Evolutionary conservation across 495 filamentous ascomycete species (phyloP).

Genomic region (Talaromyces wortmannii): DNA sequence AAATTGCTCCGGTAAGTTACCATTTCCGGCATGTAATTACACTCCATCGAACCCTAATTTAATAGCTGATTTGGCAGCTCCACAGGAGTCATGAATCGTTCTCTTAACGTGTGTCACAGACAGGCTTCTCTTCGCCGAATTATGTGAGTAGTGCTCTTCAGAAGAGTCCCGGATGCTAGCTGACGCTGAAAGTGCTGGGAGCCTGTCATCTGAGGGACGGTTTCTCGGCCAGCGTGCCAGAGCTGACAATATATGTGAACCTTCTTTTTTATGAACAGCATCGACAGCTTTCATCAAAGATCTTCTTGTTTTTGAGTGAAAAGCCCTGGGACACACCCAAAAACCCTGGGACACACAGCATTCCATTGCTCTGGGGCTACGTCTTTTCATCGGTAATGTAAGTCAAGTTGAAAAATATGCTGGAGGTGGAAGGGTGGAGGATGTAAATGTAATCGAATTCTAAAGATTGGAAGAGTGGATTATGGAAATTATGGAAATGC

Average conservation of each 20-base stretch:
- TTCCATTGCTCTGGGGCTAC: conserved; percentile 25
- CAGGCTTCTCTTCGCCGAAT: conserved; percentile 23
- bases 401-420: too few relatives aligned
- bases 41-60: conserved; percentile 71
- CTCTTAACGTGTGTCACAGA: conserved; percentile 34
- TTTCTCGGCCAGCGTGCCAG: conserved; percentile 57
- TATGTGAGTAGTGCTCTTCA: conserved; percentile 27
- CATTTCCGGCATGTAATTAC: conserved; percentile 69
- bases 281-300: conserved; percentile 56
- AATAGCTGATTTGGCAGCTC: conserved; percentile 57
- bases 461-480: neutral
- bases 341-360: conserved; percentile 54
- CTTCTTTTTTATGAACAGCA: conserved; percentile 57
- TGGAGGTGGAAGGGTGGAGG: neutral
- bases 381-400: too few relatives aligned
- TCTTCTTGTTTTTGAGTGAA: conserved; percentile 52
- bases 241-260: conserved; percentile 62
- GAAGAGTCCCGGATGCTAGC: conserved; percentile 34
- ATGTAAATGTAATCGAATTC: neutral
- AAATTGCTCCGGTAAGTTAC: conserved; percentile 73
- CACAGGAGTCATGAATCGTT: conserved; percentile 47
- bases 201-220: conserved; percentile 36
- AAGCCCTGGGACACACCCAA: conserved; percentile 58
- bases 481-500: too few relatives aligned
- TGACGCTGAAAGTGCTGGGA: conserved; percentile 26